Evolutionary conservation across 192 early-diverging fungal species (phyloP).

Genomic region (Rhizophagus prolifer): DNA sequence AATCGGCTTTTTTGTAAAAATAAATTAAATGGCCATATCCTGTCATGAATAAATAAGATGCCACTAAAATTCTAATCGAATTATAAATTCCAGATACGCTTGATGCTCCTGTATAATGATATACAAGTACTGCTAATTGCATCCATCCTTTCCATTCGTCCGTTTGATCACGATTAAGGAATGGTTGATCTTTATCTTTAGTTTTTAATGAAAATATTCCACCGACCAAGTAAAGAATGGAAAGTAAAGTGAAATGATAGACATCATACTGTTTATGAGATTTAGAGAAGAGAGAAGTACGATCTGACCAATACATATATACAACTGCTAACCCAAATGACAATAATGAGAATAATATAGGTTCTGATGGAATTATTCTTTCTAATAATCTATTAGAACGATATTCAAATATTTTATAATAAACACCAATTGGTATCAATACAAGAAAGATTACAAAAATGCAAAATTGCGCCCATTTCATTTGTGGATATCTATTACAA

Average conservation of each 20-base stretch:
- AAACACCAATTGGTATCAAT: constrained; percentile 38
- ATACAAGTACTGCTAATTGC: constrained; percentile 70
- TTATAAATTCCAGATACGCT: constrained; percentile 65
- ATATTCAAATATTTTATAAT: constrained; percentile 29
- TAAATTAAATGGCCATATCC: constrained; percentile 79
- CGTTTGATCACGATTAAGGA: constrained; percentile 75
- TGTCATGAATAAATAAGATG: constrained; percentile 79
- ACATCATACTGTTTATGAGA: constrained; percentile 58
- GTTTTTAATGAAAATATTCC: constrained; percentile 48
- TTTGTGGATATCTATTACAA: constrained; percentile 56
- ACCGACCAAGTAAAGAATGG: constrained; percentile 37
- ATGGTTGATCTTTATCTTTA: constrained; percentile 46
- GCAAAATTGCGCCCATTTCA: constrained; percentile 42
- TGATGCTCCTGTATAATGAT: constrained; percentile 72
- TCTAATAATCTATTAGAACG: constrained; percentile 7
- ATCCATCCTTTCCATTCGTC: constrained; percentile 92
- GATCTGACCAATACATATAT: constrained; percentile 66
- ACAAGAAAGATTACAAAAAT: constrained; percentile 45
- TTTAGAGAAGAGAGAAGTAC: constrained; percentile 67
- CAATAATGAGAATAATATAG: constrained; percentile 42
- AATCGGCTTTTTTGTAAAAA: constrained; percentile 71
- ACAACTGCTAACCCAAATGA: constrained; percentile 56
- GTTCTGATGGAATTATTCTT: constrained; percentile 22
- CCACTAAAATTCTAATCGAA: constrained; percentile 70
- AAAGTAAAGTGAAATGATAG: constrained; percentile 49